Evolutionary conservation across 176 grass and related monocot genomes (phyloP).

Genomic region (Stipa capillata): DNA sequence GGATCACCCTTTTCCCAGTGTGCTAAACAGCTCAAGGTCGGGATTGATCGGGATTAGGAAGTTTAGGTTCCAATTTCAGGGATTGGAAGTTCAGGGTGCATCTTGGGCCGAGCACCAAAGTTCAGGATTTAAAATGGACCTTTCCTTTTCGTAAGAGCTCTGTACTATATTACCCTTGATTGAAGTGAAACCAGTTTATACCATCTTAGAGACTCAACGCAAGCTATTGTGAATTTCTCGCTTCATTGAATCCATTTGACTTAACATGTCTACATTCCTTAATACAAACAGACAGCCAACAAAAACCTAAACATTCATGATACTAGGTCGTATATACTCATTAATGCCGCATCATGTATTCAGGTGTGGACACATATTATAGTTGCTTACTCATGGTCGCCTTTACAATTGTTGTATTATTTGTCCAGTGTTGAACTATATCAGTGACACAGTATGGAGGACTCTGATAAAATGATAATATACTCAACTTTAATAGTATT

Average conservation of each 20-base stretch:
- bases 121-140: too few relatives aligned
- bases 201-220: neutral
- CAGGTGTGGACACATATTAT: neutral
- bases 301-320: neutral
- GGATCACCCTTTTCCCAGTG: too few relatives aligned
- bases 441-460: neutral
- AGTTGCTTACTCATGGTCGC: neutral
- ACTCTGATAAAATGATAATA: neutral
- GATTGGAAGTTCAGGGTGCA: too few relatives aligned
- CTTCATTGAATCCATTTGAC: neutral
- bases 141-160: too few relatives aligned
- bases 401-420: neutral
- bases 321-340: neutral
- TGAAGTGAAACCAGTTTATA: neutral
- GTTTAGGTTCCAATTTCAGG: too few relatives aligned
- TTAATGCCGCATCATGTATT: neutral
- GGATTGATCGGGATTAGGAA: too few relatives aligned
- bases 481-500: neutral
- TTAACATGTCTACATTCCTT: neutral
- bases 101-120: too few relatives aligned
- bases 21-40: too few relatives aligned
- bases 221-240: slow-evolving; percentile 1
- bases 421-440: slow-evolving; percentile 4
- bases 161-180: neutral
- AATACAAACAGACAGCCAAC: neutral